phyloP scores from a whole-genome alignment of 2,329 filamentous ascomycete genomes.

The Cercospora citrullina region DNA sequence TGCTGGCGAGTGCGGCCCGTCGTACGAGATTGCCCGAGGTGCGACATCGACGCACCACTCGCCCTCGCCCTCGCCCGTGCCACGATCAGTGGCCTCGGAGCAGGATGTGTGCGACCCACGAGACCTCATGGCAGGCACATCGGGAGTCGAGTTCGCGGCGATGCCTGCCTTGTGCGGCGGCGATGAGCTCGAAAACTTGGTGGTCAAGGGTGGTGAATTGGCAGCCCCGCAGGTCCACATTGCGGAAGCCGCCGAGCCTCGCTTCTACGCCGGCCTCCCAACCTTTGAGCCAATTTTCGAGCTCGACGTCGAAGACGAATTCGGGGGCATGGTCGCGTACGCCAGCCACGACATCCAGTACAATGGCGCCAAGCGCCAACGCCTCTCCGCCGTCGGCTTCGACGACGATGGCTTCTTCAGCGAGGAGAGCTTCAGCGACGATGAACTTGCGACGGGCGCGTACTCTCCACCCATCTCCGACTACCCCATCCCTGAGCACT shows the following conservation, averaged over 20 bases:
- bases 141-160: constrained; percentile 62
- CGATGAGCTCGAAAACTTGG: constrained; percentile 54
- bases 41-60: constrained; percentile 69
- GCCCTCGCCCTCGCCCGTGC: constrained; percentile 79
- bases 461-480: constrained; percentile 62
- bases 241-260: constrained; percentile 46
- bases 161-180: constrained; percentile 62
- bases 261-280: constrained; percentile 63
- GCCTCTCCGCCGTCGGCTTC: constrained; percentile 64
- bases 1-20: constrained; percentile 47
- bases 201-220: constrained; percentile 48
- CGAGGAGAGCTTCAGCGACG: constrained; percentile 73
- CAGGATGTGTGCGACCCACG: constrained; percentile 81
- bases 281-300: constrained; percentile 75
- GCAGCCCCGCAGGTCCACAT: constrained; percentile 40
- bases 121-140: constrained; percentile 72
- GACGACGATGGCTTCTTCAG: constrained; percentile 77
- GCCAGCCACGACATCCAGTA: constrained; percentile 62
- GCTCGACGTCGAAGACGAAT: constrained; percentile 87
- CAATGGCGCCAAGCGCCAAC: constrained; percentile 67
- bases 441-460: constrained; percentile 61
- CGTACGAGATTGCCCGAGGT: constrained; percentile 70
- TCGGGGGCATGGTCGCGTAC: constrained; percentile 73
- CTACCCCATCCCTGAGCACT: constrained; percentile 40
- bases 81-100: constrained; percentile 67